Base-by-base conservation (phyloP, 192 early-diverging fungal genomes). In the Coemansia asiatica region DNA sequence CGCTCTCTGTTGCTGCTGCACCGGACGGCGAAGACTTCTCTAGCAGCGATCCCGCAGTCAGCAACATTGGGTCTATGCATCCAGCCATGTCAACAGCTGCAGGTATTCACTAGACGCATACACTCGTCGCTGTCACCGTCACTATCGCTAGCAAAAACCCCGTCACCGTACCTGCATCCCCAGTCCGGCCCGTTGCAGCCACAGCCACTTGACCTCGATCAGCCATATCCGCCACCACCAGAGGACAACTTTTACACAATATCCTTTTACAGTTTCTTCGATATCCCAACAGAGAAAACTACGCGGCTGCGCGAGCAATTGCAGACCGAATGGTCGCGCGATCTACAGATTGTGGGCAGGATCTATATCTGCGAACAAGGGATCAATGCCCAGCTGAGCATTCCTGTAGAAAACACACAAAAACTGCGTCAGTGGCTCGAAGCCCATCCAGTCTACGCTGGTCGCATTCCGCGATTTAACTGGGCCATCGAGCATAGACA, bases 341-440 rank as follows among this genome's bases (percentile, higher is more conserved):
- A 66, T 12, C 61, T 89, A 64, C 79, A 83, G 29, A 74, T 90
- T 22, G 85, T 90, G 6, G 91, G 91, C 7, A 85, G 91, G 15
- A 88, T 92, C 44, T 92, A 92, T 68, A 71, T 92, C 19, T 85
- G 86, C 19, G 67, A 79, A 4, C 87, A 92, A 72, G 91, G 91
- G 0, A 87, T 92, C 75, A 92, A 92, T 68, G 90, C 89, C n/a
- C 91, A 92, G 74, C 79, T 91, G 12, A 86, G 87, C 48, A 86
- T 87, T 54, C 90, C 90, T 48, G 64, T 71, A 22, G 71, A 79
- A 10, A 77, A 83, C 21, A 66, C 86, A 4, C 69, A 57, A 2
- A 26, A 55, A 2, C 69, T 92, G 33, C 85, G 85, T 46, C 23
- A 63, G n/a, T 90, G 86, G 75, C 81, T 85, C 18, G 72, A 82